Base-by-base conservation (phyloP, 495 filamentous ascomycete genomes). In the Bryoglossum gracile region DNA sequence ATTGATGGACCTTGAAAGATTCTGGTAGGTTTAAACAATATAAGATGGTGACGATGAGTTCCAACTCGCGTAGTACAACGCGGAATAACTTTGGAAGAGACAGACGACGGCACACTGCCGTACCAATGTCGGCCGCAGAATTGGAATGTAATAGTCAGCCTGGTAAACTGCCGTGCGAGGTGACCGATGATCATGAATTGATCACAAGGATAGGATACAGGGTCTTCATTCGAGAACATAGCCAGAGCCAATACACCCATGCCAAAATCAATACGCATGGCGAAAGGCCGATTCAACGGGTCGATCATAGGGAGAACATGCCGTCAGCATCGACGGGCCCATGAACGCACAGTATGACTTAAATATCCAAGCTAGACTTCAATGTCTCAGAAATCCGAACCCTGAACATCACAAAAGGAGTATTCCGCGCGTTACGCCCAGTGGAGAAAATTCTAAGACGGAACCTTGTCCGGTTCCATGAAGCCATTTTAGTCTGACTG, bases 241-340 rank as follows among this genome's bases (percentile, higher is more conserved):
- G 41, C 46, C n/a, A 50, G 23, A 51, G 37, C 48, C 46, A 52
- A 55, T 52, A 51, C 23, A 55, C 42, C 43, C 43, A 39, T 51
- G 43, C 34, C 44, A 30, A 23, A 48, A 49, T 32, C 32, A 19
- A 39, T 8, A 49, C 25, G 16, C 46, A 44, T 30, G 33, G 30
- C 32, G 28, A 28, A 23, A 21, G 23, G 33, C 36, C 33, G 25
- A 13, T 50, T 50, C 26, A 46, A 39, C 45, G 35, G 44, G 43
- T 55, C 48, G 51, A 58, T 58, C 51, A 46, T 41, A 10, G 45
- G 22, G 49, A 28, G 19, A 21, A 26, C 9, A 48, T 57, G 54
- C 54, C 40, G 54, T 57, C 37, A 57, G 43, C 43, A 25, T 16
- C 21, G 23, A 30, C 26, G 13, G 26, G 26, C 6, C 26, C 13